A percentile compares a stretch with the other conserved stretches of the same genome.
Conservation (phyloP, 805 yeast genomes). For the Zygotorulaspora sp. region DNA sequence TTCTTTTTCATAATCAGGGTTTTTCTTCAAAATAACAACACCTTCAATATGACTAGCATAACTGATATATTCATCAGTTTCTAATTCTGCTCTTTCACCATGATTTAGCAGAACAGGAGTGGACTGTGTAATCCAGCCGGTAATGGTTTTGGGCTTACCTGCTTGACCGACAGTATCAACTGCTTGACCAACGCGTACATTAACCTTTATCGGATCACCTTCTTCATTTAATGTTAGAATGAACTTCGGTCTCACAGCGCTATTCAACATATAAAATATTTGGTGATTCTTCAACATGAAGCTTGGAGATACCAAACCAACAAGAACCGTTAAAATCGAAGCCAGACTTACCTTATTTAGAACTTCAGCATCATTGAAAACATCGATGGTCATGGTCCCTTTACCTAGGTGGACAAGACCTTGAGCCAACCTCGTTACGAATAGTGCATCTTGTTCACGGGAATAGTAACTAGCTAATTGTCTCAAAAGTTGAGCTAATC, state of each 20-base stretch:
- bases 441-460: conserved; percentile 83
- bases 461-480: conserved; percentile 92
- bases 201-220: conserved; percentile 86
- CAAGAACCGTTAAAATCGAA: conserved; percentile 75
- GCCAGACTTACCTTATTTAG: conserved; percentile 87
- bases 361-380: conserved; percentile 84
- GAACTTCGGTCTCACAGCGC: conserved; percentile 90
- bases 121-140: conserved; percentile 99
- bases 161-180: conserved; percentile 99
- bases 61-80: conserved; percentile 79
- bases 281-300: conserved; percentile 81
- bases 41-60: conserved; percentile 84
- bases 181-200: conserved; percentile 97
- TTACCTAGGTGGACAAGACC: conserved; percentile 94
- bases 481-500: conserved; percentile 91
- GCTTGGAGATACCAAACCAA: conserved; percentile 80
- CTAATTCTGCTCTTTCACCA: conserved; percentile 96
- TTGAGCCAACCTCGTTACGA: conserved; percentile 91
- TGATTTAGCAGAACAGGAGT: conserved; percentile 91
- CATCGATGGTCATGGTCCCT: conserved; percentile 86
- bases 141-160: conserved; percentile 96
- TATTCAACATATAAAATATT: conserved; percentile 76
- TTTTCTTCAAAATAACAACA: conserved; percentile 84
- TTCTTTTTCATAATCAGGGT: conserved; percentile 74
- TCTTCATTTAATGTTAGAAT: conserved; percentile 88